These are phyloP conservation scores for Pulveroboletus sp. DNA, from an alignment of 768 basidiomycete species.

Conservation along the genomic window DNA sequence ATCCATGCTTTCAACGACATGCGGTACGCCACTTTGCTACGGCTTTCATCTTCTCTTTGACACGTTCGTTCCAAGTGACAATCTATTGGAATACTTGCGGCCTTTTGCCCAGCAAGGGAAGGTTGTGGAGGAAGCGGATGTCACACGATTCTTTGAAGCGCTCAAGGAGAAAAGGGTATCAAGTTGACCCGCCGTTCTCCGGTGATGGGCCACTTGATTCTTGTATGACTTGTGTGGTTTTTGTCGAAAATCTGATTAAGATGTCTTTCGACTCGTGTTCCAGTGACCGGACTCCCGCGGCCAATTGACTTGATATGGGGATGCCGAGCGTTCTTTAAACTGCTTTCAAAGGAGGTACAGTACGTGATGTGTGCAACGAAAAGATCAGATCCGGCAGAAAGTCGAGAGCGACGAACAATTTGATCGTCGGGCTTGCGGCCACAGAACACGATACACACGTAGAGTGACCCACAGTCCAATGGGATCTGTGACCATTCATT, in stretches of 20 bases:
- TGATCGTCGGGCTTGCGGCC: too few relatives aligned
- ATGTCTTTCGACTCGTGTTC: background rate
- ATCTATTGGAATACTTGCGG: conserved; percentile 63
- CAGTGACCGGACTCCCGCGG: too few relatives aligned
- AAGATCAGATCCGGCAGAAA: too few relatives aligned
- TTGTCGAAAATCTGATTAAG: background rate
- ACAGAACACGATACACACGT: too few relatives aligned
- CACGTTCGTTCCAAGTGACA: conserved; percentile 45
- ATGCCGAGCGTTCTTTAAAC: too few relatives aligned
- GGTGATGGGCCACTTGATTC: background rate
- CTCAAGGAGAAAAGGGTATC: conserved; percentile 33
- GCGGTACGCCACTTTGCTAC: conserved; percentile 46
- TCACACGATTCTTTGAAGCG: conserved; percentile 60
- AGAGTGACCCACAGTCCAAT: too few relatives aligned
- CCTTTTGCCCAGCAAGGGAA: conserved; percentile 78
- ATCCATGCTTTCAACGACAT: conserved; percentile 81
- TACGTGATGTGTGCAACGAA: too few relatives aligned
- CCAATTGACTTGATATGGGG: too few relatives aligned
- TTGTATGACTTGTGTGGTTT: background rate
- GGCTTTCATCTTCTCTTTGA: background rate
- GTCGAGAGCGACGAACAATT: too few relatives aligned
- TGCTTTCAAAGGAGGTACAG: too few relatives aligned
- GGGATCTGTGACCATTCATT: too few relatives aligned
- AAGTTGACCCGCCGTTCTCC: background rate
- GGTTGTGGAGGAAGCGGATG: conserved; percentile 68